Percentiles rank a stretch among this genome's conserved stretches.
Conservation (phyloP, 2,329 filamentous ascomycete genomes). For the Colletotrichum trifolii region DNA sequence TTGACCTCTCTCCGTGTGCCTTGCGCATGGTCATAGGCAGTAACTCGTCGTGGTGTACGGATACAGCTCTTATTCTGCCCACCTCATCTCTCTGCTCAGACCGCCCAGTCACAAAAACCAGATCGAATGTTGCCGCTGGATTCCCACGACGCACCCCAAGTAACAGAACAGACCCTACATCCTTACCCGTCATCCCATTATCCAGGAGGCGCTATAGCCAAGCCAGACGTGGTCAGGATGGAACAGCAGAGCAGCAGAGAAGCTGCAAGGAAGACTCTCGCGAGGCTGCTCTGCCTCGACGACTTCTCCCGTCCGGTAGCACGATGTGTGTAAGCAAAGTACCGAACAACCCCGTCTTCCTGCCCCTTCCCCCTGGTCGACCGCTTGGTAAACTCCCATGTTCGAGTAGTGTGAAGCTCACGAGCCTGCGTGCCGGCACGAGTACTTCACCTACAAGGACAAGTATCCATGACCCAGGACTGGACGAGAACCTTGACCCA, state of each 20-base stretch:
- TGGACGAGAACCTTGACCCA: constrained; percentile 28
- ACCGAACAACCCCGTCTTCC: too few relatives aligned
- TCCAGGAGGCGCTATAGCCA: constrained; percentile 52
- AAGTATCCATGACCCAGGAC: constrained; percentile 19
- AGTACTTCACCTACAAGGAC: not conserved
- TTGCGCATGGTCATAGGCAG: too few relatives aligned
- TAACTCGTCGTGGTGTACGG: too few relatives aligned
- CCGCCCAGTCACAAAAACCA: constrained; percentile 26
- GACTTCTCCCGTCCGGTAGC: too few relatives aligned
- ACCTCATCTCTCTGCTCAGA: not conserved
- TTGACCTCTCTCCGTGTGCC: too few relatives aligned
- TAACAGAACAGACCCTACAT: constrained; percentile 42
- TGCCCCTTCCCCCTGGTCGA: too few relatives aligned
- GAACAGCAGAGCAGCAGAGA: not conserved
- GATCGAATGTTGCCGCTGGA: constrained; percentile 43
- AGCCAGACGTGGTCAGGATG: constrained; percentile 3
- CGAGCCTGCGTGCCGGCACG: too few relatives aligned
- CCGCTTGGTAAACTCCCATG: too few relatives aligned
- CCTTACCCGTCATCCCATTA: constrained; percentile 45
- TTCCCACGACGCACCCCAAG: constrained; percentile 50
- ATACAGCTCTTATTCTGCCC: constrained; percentile 17
- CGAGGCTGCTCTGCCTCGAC: too few relatives aligned
- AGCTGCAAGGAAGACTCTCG: too few relatives aligned
- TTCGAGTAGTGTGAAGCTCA: too few relatives aligned
- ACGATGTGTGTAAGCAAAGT: too few relatives aligned